A percentile compares a stretch with the other conserved stretches of the same genome.
phyloP scores from a whole-genome alignment of 805 yeast genomes.

The Hermanozyma aechmeae region DNA sequence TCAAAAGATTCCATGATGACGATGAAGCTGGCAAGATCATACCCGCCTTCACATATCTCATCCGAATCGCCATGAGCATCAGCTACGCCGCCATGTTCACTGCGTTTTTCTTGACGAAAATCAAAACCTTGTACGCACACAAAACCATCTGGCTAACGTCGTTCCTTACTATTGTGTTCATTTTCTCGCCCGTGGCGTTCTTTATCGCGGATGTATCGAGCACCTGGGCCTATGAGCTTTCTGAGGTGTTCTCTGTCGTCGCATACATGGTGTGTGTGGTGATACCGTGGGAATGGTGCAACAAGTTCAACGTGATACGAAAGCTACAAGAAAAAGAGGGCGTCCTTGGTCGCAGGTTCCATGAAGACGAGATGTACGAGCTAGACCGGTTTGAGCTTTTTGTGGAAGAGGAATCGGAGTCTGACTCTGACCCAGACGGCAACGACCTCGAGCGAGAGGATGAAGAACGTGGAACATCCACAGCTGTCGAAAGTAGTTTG shows the following conservation, averaged over 20 bases:
- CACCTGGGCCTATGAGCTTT: slow-evolving; percentile 64
- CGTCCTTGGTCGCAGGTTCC: slow-evolving; percentile 64
- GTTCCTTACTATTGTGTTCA: slow-evolving; percentile 42
- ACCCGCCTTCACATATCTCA: slow-evolving; percentile 66
- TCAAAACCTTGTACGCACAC: slow-evolving; percentile 40
- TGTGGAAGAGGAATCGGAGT: slow-evolving; percentile 24
- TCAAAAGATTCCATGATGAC: slow-evolving; percentile 25
- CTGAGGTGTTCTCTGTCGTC: slow-evolving; percentile 65
- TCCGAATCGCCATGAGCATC: slow-evolving; percentile 62
- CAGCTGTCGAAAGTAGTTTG: no score
- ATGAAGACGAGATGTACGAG: slow-evolving; percentile 53
- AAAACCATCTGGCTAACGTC: slow-evolving; percentile 47
- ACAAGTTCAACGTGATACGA: slow-evolving; percentile 49
- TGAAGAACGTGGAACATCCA: no score
- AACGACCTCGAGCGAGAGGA: no score
- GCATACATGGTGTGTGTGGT: slow-evolving; percentile 65
- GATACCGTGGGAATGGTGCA: slow-evolving; percentile 82
- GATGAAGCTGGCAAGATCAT: slow-evolving; percentile 45
- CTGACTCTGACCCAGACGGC: slow-evolving; percentile 2
- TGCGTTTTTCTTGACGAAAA: slow-evolving; percentile 44
- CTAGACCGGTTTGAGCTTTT: slow-evolving; percentile 31
- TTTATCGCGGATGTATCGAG: slow-evolving; percentile 71
- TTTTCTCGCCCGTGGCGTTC: slow-evolving; percentile 55
- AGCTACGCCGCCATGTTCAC: slow-evolving; percentile 58
- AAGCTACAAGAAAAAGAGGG: slow-evolving; percentile 58